Base-by-base conservation (phyloP, 768 basidiomycete species). In the Pleurotus tuber-regium region DNA sequence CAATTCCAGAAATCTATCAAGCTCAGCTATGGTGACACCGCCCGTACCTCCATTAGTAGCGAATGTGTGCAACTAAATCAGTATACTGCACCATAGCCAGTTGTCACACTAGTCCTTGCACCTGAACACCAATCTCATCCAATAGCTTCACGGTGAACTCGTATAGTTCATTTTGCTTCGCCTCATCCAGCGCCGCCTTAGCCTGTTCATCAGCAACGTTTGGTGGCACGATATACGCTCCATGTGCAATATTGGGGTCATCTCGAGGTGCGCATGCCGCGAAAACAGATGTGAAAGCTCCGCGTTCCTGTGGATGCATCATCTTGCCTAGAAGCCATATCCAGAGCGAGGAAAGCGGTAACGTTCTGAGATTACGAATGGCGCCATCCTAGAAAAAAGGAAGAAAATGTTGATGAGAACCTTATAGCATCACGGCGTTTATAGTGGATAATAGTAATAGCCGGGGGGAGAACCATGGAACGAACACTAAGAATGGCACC, bases 131-230 rank as follows among this genome's bases (percentile, higher is more conserved):
- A 28, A 63, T 58, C n/a, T 61, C 57, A 30, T 54, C 55, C 52
- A 70, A 47, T 4, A 70, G 39, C 8, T 42, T 55, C 51, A 70
- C 67, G 2, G 70, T 70, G 2, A 66, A 67, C 1, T 64, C 53
- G 70, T 71, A 76, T 26, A 75, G 55, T 49, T 75, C 71, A 29
- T 61, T 53, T 29, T 67, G 70, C 38, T 75, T 51, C 24, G 68
- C 66, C 28, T 61, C 61, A 38, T 59, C 61, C 40, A 57, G 56
- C n/a, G 68, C 71, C 39, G 66, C 66, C 38, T 63, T 51, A 16
- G 55, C 61, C 9, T 62, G 54, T 42, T 60, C 50, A 9, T 53
- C 59, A 1, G 73, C 40, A 25, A 59, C 59, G 3, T 70, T 70
- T 10, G 64, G 63, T 3, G 74, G 74, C 14, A 58, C 58, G n/a